phyloP scores from a whole-genome alignment of 805 yeast genomes.

The Cyberlindnera veronae region DNA sequence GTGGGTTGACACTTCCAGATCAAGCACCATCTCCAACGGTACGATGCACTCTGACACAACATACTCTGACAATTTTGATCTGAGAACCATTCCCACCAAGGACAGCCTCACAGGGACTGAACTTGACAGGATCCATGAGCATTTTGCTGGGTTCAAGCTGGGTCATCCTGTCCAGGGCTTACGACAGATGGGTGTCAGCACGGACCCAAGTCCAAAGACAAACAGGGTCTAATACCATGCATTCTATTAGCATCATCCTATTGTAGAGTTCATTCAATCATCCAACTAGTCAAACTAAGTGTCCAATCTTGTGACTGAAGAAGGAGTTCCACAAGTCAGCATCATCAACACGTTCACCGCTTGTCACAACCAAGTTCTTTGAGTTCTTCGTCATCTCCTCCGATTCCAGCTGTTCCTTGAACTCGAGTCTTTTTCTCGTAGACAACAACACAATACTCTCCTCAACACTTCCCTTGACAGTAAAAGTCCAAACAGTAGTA shows the following conservation, averaged over 20 bases:
- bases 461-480: slow-evolving; percentile 80
- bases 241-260: no score
- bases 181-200: neutral
- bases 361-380: slow-evolving; percentile 44
- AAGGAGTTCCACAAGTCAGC: slow-evolving; percentile 63
- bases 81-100: neutral
- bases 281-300: slow-evolving; percentile 11
- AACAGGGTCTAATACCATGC: slow-evolving; percentile 3
- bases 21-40: neutral
- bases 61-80: slow-evolving; percentile 2
- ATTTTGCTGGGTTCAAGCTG: slow-evolving; percentile 10
- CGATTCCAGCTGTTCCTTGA: slow-evolving; percentile 43
- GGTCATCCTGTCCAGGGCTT: slow-evolving; percentile 4
- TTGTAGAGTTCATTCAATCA: no score
- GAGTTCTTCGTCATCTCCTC: slow-evolving; percentile 51
- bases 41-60: slow-evolving; percentile 6
- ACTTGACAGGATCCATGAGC: slow-evolving; percentile 8
- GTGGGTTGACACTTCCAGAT: slow-evolving; percentile 5
- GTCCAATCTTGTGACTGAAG: slow-evolving; percentile 33
- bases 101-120: neutral
- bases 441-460: slow-evolving; percentile 76
- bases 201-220: slow-evolving; percentile 13
- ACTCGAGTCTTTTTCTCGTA: slow-evolving; percentile 51
- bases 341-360: slow-evolving; percentile 56
- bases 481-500: slow-evolving; percentile 92